These are phyloP conservation scores for Cucurbitaria berberidis DNA, from an alignment of 2,329 filamentous ascomycete species.

Conservation along the genomic window DNA sequence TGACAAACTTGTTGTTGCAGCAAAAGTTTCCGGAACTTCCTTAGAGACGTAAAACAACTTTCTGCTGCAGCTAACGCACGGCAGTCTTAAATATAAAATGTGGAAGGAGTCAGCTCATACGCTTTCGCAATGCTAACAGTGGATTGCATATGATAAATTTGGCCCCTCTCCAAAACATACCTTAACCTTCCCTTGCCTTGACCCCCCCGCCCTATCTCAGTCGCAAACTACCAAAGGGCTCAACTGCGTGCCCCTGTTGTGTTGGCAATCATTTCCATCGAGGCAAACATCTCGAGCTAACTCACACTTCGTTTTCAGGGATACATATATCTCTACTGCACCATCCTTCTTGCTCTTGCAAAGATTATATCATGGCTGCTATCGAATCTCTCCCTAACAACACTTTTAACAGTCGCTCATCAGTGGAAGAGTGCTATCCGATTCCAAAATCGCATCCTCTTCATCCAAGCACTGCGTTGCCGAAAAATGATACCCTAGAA, in stretches of 20 bases:
- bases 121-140: too few species aligned
- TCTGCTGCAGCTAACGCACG: too few species aligned
- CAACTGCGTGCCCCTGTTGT: neutral
- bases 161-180: too few species aligned
- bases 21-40: too few species aligned
- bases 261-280: neutral
- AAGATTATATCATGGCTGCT: neutral
- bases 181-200: too few species aligned
- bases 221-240: too few species aligned
- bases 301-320: neutral
- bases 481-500: neutral
- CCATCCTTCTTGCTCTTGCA: neutral
- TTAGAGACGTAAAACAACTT: too few species aligned
- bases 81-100: too few species aligned
- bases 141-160: too few species aligned
- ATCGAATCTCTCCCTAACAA: neutral
- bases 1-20: too few species aligned
- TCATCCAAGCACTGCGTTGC: neutral
- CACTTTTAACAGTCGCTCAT: neutral
- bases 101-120: too few species aligned
- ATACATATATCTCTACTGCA: neutral
- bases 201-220: too few species aligned
- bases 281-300: neutral
- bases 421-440: neutral
- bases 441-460: neutral